Evolutionary conservation across 768 basidiomycete genomes (phyloP).

Genomic region (Fistulinella prunicolor): DNA sequence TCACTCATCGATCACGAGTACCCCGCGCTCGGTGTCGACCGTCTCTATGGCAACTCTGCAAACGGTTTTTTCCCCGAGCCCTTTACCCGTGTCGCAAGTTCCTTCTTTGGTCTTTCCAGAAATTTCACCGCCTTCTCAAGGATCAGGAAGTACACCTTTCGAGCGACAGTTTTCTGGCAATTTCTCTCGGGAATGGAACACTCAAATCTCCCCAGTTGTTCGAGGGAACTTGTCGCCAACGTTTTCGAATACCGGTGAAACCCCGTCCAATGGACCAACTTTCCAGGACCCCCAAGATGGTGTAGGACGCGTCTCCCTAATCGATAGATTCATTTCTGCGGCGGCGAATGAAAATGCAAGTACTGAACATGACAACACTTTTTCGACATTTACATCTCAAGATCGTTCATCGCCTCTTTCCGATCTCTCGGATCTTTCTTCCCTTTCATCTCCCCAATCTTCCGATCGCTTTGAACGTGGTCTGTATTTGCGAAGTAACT

Average conservation of each 20-base stretch:
- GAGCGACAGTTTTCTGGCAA: conserved; percentile 27
- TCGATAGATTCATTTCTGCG: conserved; percentile 29
- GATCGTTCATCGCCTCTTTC: conserved; percentile 25
- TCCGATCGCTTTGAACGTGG: conserved; percentile 3
- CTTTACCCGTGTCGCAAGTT: conserved; percentile 17
- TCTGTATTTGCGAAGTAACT: conserved; percentile 6
- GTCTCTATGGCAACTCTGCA: conserved; percentile 5
- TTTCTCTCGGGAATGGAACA: conserved; percentile 19
- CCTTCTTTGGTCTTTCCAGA: conserved; percentile 19
- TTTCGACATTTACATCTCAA: conserved; percentile 3
- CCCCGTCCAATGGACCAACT: neutral
- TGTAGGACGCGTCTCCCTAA: conserved; percentile 20
- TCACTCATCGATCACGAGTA: neutral
- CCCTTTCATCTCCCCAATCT: conserved; percentile 26
- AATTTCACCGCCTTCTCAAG: conserved; percentile 30
- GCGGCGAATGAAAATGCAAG: conserved; percentile 13
- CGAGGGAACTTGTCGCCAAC: conserved; percentile 15
- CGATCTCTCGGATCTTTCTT: conserved; percentile 28
- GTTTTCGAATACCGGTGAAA: neutral
- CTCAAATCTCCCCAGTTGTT: conserved; percentile 24
- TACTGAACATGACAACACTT: neutral
- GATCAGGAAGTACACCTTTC: conserved; percentile 26
- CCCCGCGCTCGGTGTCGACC: conserved; percentile 17
- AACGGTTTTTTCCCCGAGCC: conserved; percentile 28
- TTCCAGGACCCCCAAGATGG: conserved; percentile 9